These are phyloP conservation scores for Sphaerobolus stellatus DNA, from an alignment of 1,284 basidiomycete genomes.

Conservation along the genomic window DNA sequence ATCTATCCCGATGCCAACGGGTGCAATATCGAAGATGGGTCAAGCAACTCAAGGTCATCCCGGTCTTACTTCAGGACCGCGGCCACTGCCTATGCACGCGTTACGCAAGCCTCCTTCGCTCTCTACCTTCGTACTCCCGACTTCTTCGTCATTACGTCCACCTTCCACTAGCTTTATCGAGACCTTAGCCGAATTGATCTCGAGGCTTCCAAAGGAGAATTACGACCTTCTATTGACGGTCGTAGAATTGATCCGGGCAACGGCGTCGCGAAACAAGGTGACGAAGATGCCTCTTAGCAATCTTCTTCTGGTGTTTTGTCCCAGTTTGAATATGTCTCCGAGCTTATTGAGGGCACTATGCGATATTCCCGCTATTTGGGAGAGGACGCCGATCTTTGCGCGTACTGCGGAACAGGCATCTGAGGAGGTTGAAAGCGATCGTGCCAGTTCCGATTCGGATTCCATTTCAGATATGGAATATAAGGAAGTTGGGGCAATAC, in stretches of 20 bases:
- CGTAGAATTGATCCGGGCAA: constrained; percentile 68
- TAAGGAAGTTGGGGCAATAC: not conserved
- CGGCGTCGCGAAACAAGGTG: constrained; percentile 57
- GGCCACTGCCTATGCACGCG: constrained; percentile 23
- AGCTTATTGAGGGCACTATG: constrained; percentile 69
- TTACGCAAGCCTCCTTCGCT: constrained; percentile 75
- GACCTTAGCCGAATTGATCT: constrained; percentile 56
- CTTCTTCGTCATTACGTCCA: constrained; percentile 10
- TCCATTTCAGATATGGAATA: not conserved
- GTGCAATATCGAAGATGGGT: constrained; percentile 6
- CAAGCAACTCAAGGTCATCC: constrained; percentile 30
- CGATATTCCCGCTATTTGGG: constrained; percentile 69
- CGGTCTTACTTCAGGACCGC: constrained; percentile 44
- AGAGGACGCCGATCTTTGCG: constrained; percentile 18
- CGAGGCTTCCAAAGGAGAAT: constrained; percentile 69
- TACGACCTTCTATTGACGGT: constrained; percentile 71
- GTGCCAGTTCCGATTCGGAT: not conserved
- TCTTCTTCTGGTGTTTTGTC: constrained; percentile 75
- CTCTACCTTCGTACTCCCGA: constrained; percentile 65
- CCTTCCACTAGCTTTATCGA: constrained; percentile 7
- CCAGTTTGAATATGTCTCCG: constrained; percentile 79
- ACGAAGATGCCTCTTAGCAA: constrained; percentile 88
- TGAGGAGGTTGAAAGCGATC: not conserved
- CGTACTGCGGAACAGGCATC: not conserved
- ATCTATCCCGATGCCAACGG: constrained; percentile 8